Evolutionary conservation across 2,329 filamentous ascomycete species (phyloP), one percentile per base, ranked within the genome.

Genomic region (Aspergillus hortae): DNA sequence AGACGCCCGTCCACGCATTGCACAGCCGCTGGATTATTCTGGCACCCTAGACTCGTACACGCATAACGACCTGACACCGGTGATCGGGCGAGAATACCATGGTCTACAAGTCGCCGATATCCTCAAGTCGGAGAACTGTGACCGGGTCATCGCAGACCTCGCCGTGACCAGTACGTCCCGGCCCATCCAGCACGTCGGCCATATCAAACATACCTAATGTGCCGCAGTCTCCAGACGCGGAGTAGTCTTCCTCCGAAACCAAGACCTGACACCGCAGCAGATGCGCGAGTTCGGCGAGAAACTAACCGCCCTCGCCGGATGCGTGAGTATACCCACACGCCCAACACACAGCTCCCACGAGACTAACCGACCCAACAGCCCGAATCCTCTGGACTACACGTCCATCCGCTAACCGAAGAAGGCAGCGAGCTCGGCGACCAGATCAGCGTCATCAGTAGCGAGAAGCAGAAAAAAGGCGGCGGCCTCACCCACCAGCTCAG

Each of bases 171-270:
- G 84, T 87, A 49, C 21, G 55, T 23, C 1, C 15, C 74, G 74
- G 58, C 69, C 70, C 32, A 23, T 68, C 75, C 72, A 14, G 19
- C 1, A 19, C 2, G 3, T 6, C 9, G 15, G 10, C 10, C 6
- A 12, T 12, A n/a, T 17, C 6, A 7, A 3, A 12, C 6, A 14
- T 5, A 52, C 49, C 52, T 48, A n/a, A 48, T 25, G 4, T 15
- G 19, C 1, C 12, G 2, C 43, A 86, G 84, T 88, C 58, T 88
- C 85, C 0, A 79, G 82, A 51, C 80, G 86, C 0, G 85, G 85
- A 2, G 85, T 88, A 4, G 83, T 88, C 14, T 87, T 88, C 72
- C 86, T 89, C 67, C 80, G 85, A n/a, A 77, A 80, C 30, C 86
- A 89, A 58, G 72, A 83, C 59, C 75, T 64, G 65, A 87, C 46